Percentiles rank a stretch among this genome's conserved stretches.
Evolutionary conservation across 441 rosid genomes (phyloP).

Genomic region (Capsella rubella): DNA sequence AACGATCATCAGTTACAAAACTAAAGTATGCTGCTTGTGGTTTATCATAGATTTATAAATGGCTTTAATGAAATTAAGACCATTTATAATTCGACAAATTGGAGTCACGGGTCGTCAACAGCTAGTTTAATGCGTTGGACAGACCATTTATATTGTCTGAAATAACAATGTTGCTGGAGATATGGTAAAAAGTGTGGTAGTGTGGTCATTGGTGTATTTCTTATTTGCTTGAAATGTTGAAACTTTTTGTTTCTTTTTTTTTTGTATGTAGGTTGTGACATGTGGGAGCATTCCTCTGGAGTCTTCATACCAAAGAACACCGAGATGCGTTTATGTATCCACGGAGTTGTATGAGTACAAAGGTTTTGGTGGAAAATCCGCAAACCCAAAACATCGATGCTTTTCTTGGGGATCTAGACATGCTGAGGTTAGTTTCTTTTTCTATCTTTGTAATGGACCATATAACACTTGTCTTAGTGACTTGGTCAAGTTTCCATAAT

Average conservation of each 20-base stretch:
- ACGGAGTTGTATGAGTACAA: constrained; percentile 87
- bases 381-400: constrained; percentile 73
- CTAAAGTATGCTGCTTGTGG: constrained; percentile 10
- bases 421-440: constrained; percentile 61
- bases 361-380: constrained; percentile 79
- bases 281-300: constrained; percentile 94
- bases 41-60: background rate
- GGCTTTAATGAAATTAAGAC: constrained; percentile 6
- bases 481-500: background rate
- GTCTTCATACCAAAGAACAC: constrained; percentile 80
- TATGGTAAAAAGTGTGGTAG: background rate
- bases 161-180: constrained; percentile 17
- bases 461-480: background rate
- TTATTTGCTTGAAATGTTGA: background rate
- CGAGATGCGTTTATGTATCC: constrained; percentile 89
- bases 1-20: background rate
- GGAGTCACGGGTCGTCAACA: constrained; percentile 5
- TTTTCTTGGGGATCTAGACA: constrained; percentile 90
- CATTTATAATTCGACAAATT: constrained; percentile 15
- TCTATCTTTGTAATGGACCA: background rate
- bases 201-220: background rate
- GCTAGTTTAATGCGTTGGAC: background rate
- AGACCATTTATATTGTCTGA: background rate
- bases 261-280: constrained; percentile 73
- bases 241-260: background rate